phyloP scores from a whole-genome alignment of 148 eudicot genomes.

The Silene latifolia region DNA sequence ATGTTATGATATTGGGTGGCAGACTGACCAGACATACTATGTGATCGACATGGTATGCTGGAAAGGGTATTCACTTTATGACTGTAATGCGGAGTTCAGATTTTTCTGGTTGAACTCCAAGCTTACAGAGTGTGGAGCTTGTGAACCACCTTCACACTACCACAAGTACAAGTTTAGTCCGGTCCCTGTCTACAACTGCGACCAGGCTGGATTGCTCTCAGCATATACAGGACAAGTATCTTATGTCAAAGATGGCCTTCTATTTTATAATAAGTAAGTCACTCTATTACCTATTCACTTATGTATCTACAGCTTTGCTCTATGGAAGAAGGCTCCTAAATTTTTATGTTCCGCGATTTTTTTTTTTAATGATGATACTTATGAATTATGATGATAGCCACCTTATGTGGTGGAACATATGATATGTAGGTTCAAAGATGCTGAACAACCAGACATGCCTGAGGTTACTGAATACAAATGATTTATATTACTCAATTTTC shows the following conservation, averaged over 20 bases:
- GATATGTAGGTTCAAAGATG: no score
- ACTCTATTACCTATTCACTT: background rate
- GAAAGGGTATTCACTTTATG: slow-evolving; percentile 86
- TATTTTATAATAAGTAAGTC: slow-evolving; percentile 81
- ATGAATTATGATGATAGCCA: no score
- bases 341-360: no score
- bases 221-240: slow-evolving; percentile 74
- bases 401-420: no score
- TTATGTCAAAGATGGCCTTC: slow-evolving; percentile 88
- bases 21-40: slow-evolving; percentile 88
- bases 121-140: slow-evolving; percentile 83
- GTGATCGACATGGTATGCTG: slow-evolving; percentile 92
- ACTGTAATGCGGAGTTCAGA: slow-evolving; percentile 91
- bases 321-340: background rate
- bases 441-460: background rate
- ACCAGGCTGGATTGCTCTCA: slow-evolving; percentile 61
- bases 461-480: no score
- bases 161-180: slow-evolving; percentile 68
- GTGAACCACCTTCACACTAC: slow-evolving; percentile 67
- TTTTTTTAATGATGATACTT: no score
- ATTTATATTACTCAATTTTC: no score
- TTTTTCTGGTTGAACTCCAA: slow-evolving; percentile 93
- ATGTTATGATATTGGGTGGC: slow-evolving; percentile 26
- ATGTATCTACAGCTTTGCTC: background rate
- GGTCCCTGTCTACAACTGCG: slow-evolving; percentile 74